Evolutionary conservation across 208 protist species (phyloP), one percentile per base, ranked within the genome.

Genomic region (Acanthamoeba healyi): DNA sequence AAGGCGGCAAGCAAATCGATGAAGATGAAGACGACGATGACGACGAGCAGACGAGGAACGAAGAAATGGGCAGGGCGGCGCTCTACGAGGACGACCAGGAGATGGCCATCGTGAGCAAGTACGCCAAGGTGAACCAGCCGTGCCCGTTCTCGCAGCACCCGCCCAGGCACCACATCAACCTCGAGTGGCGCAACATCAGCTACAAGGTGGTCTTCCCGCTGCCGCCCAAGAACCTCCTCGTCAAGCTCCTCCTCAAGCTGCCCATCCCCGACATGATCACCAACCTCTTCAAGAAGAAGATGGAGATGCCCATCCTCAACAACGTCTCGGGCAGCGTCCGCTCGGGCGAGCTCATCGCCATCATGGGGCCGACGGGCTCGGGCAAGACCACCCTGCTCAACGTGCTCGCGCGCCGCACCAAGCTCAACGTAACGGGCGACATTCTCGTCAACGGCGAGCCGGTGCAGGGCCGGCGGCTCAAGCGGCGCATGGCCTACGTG

Each of bases 331-430:
- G 79, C 46, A 54, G 51, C 42, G 79, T 87, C 2, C 42, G 51
- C 6, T 29, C 79, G n/a, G 79, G 79, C 24, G 79, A 87, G 51
- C 51, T 87, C 40, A 61, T 87, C 26, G 79, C 46, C n/a, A 87
- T 87, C 29, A 87, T 87, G 79, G 79, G 79, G n/a, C 79, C 79
- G 29, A 87, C 46, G 1, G 79, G 79, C 15, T 54, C 46, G n/a
- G 79, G 79, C 42, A 89, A 92, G 88, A 96, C 95, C 22, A 96
- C 93, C 0, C 77, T 96, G 40, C 67, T 96, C 72, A 94, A 95
- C 49, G 81, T 94, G 34, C 51, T 96, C 22, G 72, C 94, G 6
- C 51, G 79, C 7, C 90, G 82, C 15, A 46, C 70, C 32, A 95
- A 95, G 65, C 90, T 56, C 32, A 94, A 94, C 51, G 92, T 95